Conservation (phyloP, 441 rosid species). For the Mallotus japonicus region DNA sequence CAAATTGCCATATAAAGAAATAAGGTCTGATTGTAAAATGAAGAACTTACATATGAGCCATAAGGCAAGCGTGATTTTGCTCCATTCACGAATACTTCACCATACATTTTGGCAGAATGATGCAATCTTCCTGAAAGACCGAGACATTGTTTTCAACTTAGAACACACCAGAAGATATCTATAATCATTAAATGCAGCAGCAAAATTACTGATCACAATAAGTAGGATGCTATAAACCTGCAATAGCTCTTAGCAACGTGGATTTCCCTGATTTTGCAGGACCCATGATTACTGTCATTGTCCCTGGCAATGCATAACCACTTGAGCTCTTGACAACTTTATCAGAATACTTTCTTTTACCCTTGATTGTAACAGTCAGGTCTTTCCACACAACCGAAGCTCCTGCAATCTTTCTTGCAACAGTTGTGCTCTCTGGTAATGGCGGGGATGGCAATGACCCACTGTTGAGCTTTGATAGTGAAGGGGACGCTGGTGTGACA, state of each 20-base stretch:
- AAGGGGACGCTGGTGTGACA: constrained; percentile 73
- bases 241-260: constrained; percentile 82
- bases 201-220: constrained; percentile 2
- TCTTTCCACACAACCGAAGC: constrained; percentile 96
- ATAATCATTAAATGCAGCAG: constrained; percentile 1
- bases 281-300: constrained; percentile 99
- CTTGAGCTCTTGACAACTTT: constrained; percentile 89
- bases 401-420: constrained; percentile 77
- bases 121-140: constrained; percentile 72
- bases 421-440: constrained; percentile 53
- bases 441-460: constrained; percentile 86
- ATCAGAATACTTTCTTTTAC: constrained; percentile 89
- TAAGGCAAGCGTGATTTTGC: constrained; percentile 68
- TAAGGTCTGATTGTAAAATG: constrained; percentile 11
- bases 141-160: constrained; percentile 27
- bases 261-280: constrained; percentile 99
- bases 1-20: constrained; percentile 3
- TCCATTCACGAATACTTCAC: constrained; percentile 90
- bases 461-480: constrained; percentile 80
- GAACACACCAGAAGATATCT: background rate
- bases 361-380: constrained; percentile 82
- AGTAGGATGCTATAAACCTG: constrained; percentile 50
- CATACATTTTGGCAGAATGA: constrained; percentile 71
- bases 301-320: constrained; percentile 95
- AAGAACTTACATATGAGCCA: constrained; percentile 85